Base-by-base conservation (phyloP, 176 grass and related monocot species). In the Canna indica region DNA sequence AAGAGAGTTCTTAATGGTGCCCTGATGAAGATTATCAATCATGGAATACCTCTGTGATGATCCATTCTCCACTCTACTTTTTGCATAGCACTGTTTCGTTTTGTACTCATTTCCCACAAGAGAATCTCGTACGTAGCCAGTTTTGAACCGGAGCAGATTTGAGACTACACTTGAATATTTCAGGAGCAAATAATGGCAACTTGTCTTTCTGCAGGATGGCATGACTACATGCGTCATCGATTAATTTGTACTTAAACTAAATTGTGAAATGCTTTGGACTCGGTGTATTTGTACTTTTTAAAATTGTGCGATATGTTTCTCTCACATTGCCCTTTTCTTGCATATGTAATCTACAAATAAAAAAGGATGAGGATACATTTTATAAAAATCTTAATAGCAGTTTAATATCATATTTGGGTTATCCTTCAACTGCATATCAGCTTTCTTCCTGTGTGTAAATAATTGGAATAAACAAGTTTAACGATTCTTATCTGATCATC, bases 1-100 rank as follows among this genome's bases (percentile, higher is more conserved):
- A 60, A 60, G 36, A 73, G 44, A 30, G 53, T 36, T 41, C 71
- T 73, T 3, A 41, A 44, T 61, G 33, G 34, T 25, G 63, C 63
- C 63, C 63, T 66, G 20, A 39, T 20, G 16, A 41, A 7, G 63
- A 66, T 66, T 34, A 39, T 66, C 63, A 25, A 66, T 38, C 63
- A 66, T 38, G 63, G 63, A 39, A 66, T 66, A 13, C 35, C 22
- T 24, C 7, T 62, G 13, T 62, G 29, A 62, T 62, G 12, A 32
- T 17, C 12, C 29, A 16, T 25, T 62, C 28, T 62, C 53, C 20
- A 25, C 26, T 58, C 53, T 22, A 58, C 22, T 1, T 58, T 27
- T 58, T 25, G 22, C 25, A 8, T 6, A 27, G 6, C 11, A 11
- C 4, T 58, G 1, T 0, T 26, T n/a, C 2, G 24, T 56, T 58